phyloP scores from a whole-genome alignment of 1,139 yeast species.

The Kurtzmaniella quercitrusa region DNA sequence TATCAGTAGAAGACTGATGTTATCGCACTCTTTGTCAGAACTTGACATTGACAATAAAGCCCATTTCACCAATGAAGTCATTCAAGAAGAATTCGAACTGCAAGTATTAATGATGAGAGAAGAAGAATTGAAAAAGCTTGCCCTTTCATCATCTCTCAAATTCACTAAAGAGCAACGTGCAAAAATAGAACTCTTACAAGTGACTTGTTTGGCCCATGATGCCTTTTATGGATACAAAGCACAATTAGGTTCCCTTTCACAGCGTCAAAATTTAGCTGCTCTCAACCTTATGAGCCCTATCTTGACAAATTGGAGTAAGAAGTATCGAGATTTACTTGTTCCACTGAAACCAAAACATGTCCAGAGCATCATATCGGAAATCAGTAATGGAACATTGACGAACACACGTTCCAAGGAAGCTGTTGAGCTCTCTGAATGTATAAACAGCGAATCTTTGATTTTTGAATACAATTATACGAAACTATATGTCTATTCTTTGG shows the following conservation, averaged over 20 bases:
- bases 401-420: constrained; percentile 23
- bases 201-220: constrained; percentile 80
- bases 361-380: constrained; percentile 30
- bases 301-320: constrained; percentile 72
- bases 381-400: background rate
- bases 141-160: constrained; percentile 19
- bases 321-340: constrained; percentile 52
- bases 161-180: constrained; percentile 73
- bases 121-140: constrained; percentile 30
- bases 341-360: constrained; percentile 39
- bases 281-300: constrained; percentile 72
- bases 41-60: constrained; percentile 52
- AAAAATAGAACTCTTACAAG: constrained; percentile 71
- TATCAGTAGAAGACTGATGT: constrained; percentile 63
- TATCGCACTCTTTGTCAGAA: constrained; percentile 63
- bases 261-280: constrained; percentile 67
- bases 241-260: constrained; percentile 49
- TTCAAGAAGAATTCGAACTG: constrained; percentile 28
- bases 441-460: constrained; percentile 69
- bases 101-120: constrained; percentile 32
- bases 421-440: constrained; percentile 33
- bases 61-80: constrained; percentile 29
- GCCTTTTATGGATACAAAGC: constrained; percentile 69
- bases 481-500: constrained; percentile 77
- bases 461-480: constrained; percentile 84